A percentile compares a stretch with the other conserved stretches of the same genome.
Evolutionary conservation across 164 flowering plant species (phyloP).

Genomic region (Berberis vulgaris): DNA sequence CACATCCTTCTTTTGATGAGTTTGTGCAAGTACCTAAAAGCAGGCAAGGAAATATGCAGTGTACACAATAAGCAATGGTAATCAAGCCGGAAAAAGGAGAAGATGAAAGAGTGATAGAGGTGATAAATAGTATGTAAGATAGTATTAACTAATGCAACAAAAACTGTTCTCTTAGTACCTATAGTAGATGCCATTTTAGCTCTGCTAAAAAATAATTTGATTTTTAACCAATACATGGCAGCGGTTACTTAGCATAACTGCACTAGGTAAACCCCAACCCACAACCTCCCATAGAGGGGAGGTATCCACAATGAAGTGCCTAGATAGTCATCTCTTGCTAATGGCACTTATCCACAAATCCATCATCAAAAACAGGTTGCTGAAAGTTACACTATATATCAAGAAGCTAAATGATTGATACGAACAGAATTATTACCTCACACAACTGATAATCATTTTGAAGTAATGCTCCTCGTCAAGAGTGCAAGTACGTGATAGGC

Average conservation of each 20-base stretch:
- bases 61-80: not conserved
- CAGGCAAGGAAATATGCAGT: not conserved
- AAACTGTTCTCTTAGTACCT: too few species aligned
- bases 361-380: not conserved
- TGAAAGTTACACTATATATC: not conserved
- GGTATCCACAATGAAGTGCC: too few species aligned
- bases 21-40: slow-evolving; percentile 46
- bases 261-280: too few species aligned
- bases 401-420: not conserved
- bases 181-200: too few species aligned
- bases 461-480: slow-evolving; percentile 19
- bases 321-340: not conserved
- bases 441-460: slow-evolving; percentile 31
- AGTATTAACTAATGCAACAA: too few species aligned
- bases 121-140: too few species aligned
- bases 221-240: too few species aligned
- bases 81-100: not conserved
- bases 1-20: slow-evolving; percentile 53
- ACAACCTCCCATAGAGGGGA: too few species aligned
- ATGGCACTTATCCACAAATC: not conserved
- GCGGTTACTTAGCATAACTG: too few species aligned
- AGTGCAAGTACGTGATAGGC: slow-evolving; percentile 30
- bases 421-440: slow-evolving; percentile 41
- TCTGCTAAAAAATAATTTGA: too few species aligned
- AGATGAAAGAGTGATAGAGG: not conserved